Base-by-base conservation (phyloP, 257 asterid species). In the Petrea volubilis region DNA sequence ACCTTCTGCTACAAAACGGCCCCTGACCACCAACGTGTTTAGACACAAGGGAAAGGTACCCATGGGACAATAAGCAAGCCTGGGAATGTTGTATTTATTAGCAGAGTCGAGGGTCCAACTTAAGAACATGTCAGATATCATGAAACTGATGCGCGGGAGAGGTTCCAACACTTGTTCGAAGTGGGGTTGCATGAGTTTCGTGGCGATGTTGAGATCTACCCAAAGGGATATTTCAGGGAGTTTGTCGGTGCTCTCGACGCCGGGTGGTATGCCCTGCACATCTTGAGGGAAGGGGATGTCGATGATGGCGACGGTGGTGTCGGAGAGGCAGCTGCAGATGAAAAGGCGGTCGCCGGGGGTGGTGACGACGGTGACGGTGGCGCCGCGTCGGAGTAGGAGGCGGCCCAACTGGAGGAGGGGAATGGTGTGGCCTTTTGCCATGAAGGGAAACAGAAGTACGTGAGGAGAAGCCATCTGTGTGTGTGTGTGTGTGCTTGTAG, bases 401-500 rank as follows among this genome's bases (percentile, higher is more conserved):
- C 77, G 84, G 10, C 82, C 75, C 0, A 83, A 56, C 65, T 85
- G 73, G 56, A 83, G 82, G 41, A 69, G 6, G 0, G 91, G 91
- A 23, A 83, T 77, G 21, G 83, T 79, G 77, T 86, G 88, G 72
- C 91, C 91, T 64, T 86, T 83, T 1, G 91, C 71, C 91, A 86
- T 81, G 84, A 86, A 86, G 0, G 88, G 91, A 68, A 86, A 7
- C 3, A 27, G 3, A 57, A n/a, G n/a, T n/a, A n/a, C n/a, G n/a
- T n/a, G n/a, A n/a, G n/a, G n/a, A n/a, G n/a, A n/a, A n/a, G n/a
- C n/a, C n/a, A n/a, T n/a, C n/a, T n/a, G n/a, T n/a, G n/a, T n/a
- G n/a, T n/a, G n/a, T n/a, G n/a, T n/a, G n/a, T n/a, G n/a, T n/a
- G n/a, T n/a, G n/a, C n/a, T n/a, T n/a, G n/a, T n/a, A n/a, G n/a